Evolutionary conservation across 768 basidiomycete genomes (phyloP).

Genomic region (Mycena galopus): DNA sequence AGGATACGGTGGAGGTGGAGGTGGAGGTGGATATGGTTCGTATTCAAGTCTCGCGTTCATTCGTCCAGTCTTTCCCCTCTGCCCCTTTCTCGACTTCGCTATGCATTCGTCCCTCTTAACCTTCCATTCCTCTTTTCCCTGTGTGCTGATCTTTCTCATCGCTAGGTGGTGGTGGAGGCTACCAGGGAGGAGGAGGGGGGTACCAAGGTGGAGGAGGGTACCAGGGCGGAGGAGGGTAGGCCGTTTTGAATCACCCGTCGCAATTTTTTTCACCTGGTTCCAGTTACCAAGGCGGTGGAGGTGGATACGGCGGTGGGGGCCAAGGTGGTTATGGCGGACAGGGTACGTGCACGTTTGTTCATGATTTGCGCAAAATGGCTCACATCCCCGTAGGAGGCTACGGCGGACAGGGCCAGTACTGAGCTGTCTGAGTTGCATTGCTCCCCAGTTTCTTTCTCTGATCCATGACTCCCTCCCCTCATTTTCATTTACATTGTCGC

Average conservation of each 20-base stretch:
- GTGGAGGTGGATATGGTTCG: conserved; percentile 17
- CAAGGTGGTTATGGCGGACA: background rate
- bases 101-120: too few species aligned
- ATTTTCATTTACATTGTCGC: conserved; percentile 14
- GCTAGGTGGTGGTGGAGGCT: conserved; percentile 38
- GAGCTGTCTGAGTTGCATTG: background rate
- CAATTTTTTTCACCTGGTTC: background rate
- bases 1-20: conserved; percentile 36
- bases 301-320: background rate
- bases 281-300: background rate
- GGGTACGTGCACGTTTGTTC: background rate
- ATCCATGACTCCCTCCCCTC: background rate
- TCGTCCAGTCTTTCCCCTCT: too few species aligned
- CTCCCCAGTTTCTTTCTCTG: background rate
- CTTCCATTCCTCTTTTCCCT: too few species aligned
- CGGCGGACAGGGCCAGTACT: conserved; percentile 11
- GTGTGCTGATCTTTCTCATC: too few species aligned
- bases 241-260: too few species aligned
- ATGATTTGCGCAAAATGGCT: too few species aligned
- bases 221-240: background rate
- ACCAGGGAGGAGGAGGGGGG: background rate
- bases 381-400: conserved; percentile 3
- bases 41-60: too few species aligned
- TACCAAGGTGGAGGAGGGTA: too few species aligned
- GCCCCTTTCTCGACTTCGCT: too few species aligned